These are phyloP conservation scores for Clausena lansium DNA, from an alignment of 345 rosid genomes.

Conservation along the genomic window DNA sequence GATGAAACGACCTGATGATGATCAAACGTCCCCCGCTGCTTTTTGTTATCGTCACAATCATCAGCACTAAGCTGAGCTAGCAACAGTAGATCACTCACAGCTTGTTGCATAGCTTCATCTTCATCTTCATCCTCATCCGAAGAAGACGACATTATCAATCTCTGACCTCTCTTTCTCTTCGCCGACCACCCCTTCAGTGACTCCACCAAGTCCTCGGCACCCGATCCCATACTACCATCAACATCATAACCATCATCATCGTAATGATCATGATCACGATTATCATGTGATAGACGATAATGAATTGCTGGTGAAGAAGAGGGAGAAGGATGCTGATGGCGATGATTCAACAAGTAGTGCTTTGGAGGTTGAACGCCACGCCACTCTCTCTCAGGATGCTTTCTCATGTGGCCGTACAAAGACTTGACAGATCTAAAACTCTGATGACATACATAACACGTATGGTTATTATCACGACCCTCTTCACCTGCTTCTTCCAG, in stretches of 20 bases:
- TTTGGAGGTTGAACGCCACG: slow-evolving; percentile 42
- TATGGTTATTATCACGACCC: not conserved
- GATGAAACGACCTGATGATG: not conserved
- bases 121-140: slow-evolving; percentile 14
- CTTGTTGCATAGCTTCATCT: slow-evolving; percentile 13
- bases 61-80: slow-evolving; percentile 18
- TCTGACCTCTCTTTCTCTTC: slow-evolving; percentile 40
- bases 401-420: slow-evolving; percentile 57
- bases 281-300: slow-evolving; percentile 13
- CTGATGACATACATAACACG: slow-evolving; percentile 37
- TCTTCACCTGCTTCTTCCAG: not conserved
- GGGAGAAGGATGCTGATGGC: not conserved
- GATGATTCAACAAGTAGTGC: not conserved
- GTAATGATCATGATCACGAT: not conserved
- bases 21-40: not conserved
- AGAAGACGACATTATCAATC: not conserved
- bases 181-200: slow-evolving; percentile 33
- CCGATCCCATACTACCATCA: not conserved
- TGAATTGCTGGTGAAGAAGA: not conserved
- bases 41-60: not conserved
- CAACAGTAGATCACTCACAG: slow-evolving; percentile 28
- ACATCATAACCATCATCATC: slow-evolving; percentile 2
- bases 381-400: slow-evolving; percentile 56
- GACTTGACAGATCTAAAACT: slow-evolving; percentile 42
- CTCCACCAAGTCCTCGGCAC: slow-evolving; percentile 25